Base-by-base conservation (phyloP, 805 yeast species). In the Maudiozyma barnettii region DNA sequence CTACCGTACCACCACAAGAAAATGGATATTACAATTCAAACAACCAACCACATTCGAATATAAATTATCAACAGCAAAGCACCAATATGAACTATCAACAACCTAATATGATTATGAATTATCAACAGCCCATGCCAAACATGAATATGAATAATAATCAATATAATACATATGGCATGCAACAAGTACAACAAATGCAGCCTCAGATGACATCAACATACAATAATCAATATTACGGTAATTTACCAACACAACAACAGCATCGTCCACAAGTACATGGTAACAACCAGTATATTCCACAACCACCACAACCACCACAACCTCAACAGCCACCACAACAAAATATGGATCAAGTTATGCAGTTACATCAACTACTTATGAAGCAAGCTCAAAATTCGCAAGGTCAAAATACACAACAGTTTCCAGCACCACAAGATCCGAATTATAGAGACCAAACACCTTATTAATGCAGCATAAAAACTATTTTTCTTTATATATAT, bases 331-430 rank as follows among this genome's bases (percentile, higher is more conserved):
- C 48, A 40, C 50, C 33, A 44, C 52, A 51, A 37, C 49, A 41
- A 14, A 52, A 53, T 40, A 51, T 57, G 57, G 48, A 51, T 10
- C 61, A 52, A 47, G 58, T 55, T 5, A 45, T 49, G 23, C 63
- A 56, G 50, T 48, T 52, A 35, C 66, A 57, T 45, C 60, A 52
- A 39, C 45, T 60, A 40, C 46, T 58, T 33, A 42, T 59, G 43
- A 60, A 58, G 35, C 63, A 58, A 4, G 30, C 30, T 26, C 30
- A 26, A 26, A 26, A 26, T 26, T 26, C 30, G 10, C 30, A 26
- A 26, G 30, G 30, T 26, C 30, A 26, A 26, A 9, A 26, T 6
- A 9, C 30, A 26, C 30, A 26, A 47, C 55, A 44, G 21, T 41
- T 39, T 16, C 49, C 44, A 39, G 54, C 54, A 48, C 51, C 46